Evolutionary conservation across 768 basidiomycete genomes (phyloP).

Genomic region (Lactarius psammicola): DNA sequence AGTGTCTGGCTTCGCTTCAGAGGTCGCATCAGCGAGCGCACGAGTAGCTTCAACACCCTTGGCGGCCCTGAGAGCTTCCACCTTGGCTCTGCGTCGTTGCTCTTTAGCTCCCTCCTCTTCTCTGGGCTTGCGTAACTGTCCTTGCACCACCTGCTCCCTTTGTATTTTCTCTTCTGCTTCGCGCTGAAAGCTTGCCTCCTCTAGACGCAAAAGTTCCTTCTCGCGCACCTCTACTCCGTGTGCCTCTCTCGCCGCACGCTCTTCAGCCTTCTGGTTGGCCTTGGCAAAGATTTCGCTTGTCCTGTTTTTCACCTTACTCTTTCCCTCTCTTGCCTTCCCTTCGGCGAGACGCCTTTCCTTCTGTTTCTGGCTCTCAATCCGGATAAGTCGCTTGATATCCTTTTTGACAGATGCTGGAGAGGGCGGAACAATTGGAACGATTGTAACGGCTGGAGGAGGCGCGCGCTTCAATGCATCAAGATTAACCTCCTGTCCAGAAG

Average conservation of each 20-base stretch:
- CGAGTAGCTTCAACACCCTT: slow-evolving; percentile 45
- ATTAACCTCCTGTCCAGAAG: slow-evolving; percentile 59
- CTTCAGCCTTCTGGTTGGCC: slow-evolving; percentile 38
- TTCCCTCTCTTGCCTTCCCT: slow-evolving; percentile 49
- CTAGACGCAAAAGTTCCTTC: slow-evolving; percentile 13
- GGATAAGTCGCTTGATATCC: slow-evolving; percentile 40
- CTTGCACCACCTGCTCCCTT: too few relatives aligned
- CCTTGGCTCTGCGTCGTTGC: slow-evolving; percentile 36
- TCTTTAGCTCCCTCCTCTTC: too few relatives aligned
- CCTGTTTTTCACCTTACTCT: slow-evolving; percentile 42
- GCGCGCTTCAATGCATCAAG: slow-evolving; percentile 55
- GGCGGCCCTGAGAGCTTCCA: slow-evolving; percentile 36
- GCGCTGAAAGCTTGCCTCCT: slow-evolving; percentile 29
- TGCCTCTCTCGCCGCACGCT: slow-evolving; percentile 34
- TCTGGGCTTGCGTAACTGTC: too few relatives aligned
- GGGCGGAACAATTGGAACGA: slow-evolving; percentile 39
- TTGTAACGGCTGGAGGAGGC: slow-evolving; percentile 40
- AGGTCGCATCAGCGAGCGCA: slow-evolving; percentile 33
- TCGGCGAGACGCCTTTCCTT: slow-evolving; percentile 49
- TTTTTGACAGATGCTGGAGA: slow-evolving; percentile 20
- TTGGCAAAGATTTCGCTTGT: slow-evolving; percentile 33
- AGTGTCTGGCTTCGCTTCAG: slow-evolving; percentile 36
- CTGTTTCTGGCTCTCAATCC: slow-evolving; percentile 64
- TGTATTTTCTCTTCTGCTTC: too few relatives aligned
- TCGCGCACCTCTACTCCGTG: slow-evolving; percentile 34